These are phyloP conservation scores for Lactarius sanguifluus DNA, from an alignment of 768 basidiomycete genomes.

Conservation along the genomic window DNA sequence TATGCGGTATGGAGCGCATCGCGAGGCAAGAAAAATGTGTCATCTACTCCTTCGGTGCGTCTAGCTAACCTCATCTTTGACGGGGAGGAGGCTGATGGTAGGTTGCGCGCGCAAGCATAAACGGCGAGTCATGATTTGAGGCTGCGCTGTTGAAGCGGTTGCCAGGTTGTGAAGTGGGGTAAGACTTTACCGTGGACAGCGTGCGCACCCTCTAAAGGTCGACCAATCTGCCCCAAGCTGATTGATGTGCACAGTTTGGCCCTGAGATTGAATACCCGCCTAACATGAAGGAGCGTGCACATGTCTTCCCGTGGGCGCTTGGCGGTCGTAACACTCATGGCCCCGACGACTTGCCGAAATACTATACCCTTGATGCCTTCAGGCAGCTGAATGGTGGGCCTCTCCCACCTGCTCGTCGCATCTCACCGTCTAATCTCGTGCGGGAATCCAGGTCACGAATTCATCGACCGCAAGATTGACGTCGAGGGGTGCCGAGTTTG, in stretches of 20 bases:
- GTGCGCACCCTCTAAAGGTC: neutral
- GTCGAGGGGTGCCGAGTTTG: constrained; percentile 67
- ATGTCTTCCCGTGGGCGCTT: constrained; percentile 44
- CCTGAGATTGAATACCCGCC: constrained; percentile 42
- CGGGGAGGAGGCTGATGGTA: too few species aligned
- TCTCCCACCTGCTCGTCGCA: neutral
- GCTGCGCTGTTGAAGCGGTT: too few species aligned
- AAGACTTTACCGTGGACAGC: too few species aligned
- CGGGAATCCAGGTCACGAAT: constrained; percentile 50
- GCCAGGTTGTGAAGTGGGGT: too few species aligned
- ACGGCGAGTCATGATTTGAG: too few species aligned
- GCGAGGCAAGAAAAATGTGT: constrained; percentile 47
- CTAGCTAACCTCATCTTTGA: too few species aligned
- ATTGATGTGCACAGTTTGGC: constrained; percentile 38
- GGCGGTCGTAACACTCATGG: constrained; percentile 47
- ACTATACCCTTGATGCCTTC: constrained; percentile 61
- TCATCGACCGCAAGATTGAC: constrained; percentile 73
- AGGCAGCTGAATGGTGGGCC: constrained; percentile 60
- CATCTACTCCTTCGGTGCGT: constrained; percentile 49
- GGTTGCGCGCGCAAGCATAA: too few species aligned
- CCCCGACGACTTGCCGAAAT: constrained; percentile 45
- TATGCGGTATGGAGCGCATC: constrained; percentile 51
- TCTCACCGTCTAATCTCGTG: neutral
- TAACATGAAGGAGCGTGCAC: constrained; percentile 38
- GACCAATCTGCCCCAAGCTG: neutral